Conservation (phyloP, 2,329 filamentous ascomycete genomes). For the Aspergillus fumigatiaffinis region DNA sequence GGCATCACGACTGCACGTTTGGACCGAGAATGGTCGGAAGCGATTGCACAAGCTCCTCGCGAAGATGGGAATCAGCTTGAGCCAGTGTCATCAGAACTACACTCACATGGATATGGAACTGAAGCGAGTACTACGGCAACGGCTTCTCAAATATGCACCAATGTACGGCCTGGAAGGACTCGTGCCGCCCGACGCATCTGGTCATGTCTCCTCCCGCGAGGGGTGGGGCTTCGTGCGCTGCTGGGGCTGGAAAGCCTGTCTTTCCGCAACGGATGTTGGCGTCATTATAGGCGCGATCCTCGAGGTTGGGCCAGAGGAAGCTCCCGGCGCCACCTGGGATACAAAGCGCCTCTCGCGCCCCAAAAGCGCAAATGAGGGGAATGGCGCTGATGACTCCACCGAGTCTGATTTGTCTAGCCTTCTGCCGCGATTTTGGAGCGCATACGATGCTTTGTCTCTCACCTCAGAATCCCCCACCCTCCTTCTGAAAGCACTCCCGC, state of each 20-base stretch:
- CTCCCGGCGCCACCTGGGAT: constrained; percentile 29
- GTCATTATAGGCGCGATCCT: constrained; percentile 87
- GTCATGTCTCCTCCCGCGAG: constrained; percentile 70
- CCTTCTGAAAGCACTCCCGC: constrained; percentile 73
- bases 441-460: constrained; percentile 54
- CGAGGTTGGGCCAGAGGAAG: constrained; percentile 65
- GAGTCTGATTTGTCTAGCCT: constrained; percentile 31
- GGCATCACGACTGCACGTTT: constrained; percentile 85
- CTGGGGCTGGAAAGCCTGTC: constrained; percentile 95
- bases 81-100: constrained; percentile 92
- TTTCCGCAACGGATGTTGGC: constrained; percentile 91
- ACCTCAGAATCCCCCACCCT: constrained; percentile 41
- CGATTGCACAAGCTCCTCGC: constrained; percentile 89
- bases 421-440: constrained; percentile 52
- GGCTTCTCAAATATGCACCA: constrained; percentile 85
- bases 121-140: constrained; percentile 79
- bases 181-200: constrained; percentile 72
- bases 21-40: constrained; percentile 85
- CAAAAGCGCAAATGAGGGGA: constrained; percentile 15
- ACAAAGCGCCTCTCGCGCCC: constrained; percentile 23
- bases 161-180: constrained; percentile 92
- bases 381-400: constrained; percentile 14
- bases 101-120: constrained; percentile 98
- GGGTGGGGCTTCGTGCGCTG: constrained; percentile 96
- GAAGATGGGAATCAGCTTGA: constrained; percentile 95